A percentile compares a stretch with the other conserved stretches of the same genome.
These are phyloP conservation scores for Cicer chorassanicum DNA, from an alignment of 306 rosid genomes.

Conservation along the genomic window DNA sequence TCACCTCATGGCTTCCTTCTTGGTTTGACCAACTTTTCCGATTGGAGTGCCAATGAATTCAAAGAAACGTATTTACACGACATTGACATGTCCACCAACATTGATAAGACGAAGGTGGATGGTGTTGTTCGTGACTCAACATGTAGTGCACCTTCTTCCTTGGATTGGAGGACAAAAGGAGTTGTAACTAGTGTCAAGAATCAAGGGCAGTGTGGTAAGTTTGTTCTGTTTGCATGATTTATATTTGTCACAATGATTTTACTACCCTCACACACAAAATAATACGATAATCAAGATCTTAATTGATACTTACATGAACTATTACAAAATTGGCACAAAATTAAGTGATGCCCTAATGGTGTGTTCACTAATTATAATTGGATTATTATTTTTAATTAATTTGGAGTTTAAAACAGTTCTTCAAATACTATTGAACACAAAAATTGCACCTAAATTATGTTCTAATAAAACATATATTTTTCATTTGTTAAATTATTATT, in stretches of 20 bases:
- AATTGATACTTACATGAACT: background rate
- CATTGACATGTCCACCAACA: background rate
- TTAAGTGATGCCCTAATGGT: too few relatives aligned
- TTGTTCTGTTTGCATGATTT: background rate
- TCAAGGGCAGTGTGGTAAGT: slow-evolving; percentile 57
- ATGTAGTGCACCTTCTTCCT: slow-evolving; percentile 49
- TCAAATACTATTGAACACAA: too few relatives aligned
- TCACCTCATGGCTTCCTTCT: slow-evolving; percentile 25
- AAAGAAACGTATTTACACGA: slow-evolving; percentile 21
- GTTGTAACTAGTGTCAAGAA: slow-evolving; percentile 56
- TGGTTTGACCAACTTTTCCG: slow-evolving; percentile 62
- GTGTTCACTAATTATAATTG: too few relatives aligned
- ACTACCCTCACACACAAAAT: too few relatives aligned
- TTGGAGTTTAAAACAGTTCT: too few relatives aligned
- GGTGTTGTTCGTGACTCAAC: background rate
- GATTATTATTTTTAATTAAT: too few relatives aligned
- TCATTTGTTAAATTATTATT: too few relatives aligned
- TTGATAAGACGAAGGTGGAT: background rate
- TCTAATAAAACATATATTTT: too few relatives aligned
- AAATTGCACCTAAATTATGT: too few relatives aligned
- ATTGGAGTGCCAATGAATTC: slow-evolving; percentile 58
- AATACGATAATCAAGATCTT: background rate
- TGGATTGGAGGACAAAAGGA: slow-evolving; percentile 66
- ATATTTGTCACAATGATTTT: too few relatives aligned
- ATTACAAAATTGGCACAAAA: too few relatives aligned